phyloP scores from a whole-genome alignment of 1,284 basidiomycete species.

The Ustilago cynodontis region DNA sequence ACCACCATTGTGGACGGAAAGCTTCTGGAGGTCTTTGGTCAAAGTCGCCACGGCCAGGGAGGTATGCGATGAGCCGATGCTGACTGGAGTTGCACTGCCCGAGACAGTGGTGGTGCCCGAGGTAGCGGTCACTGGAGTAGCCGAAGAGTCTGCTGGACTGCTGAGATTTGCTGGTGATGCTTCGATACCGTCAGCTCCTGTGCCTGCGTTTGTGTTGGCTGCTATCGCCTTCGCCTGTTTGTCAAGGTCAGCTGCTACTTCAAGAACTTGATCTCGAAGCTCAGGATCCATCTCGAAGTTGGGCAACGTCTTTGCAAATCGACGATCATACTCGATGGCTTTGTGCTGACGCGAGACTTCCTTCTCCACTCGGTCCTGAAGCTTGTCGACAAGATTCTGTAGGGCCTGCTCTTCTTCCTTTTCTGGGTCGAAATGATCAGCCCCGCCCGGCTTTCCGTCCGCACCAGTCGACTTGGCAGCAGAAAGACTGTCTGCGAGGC shows the following conservation, averaged over 20 bases:
- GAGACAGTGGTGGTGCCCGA: slow-evolving; percentile 28
- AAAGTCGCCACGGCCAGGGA: slow-evolving; percentile 48
- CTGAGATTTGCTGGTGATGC: slow-evolving; percentile 3
- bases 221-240: slow-evolving; percentile 71
- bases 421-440: slow-evolving; percentile 51
- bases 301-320: slow-evolving; percentile 79
- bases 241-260: slow-evolving; percentile 71
- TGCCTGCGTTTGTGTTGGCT: background rate
- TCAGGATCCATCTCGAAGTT: slow-evolving; percentile 77
- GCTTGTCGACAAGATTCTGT: slow-evolving; percentile 75
- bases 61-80: slow-evolving; percentile 33
- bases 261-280: slow-evolving; percentile 77
- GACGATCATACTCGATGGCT: slow-evolving; percentile 85
- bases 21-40: slow-evolving; percentile 45
- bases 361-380: slow-evolving; percentile 89
- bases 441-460: slow-evolving; percentile 10
- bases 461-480: slow-evolving; percentile 16
- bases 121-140: slow-evolving; percentile 27
- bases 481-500: slow-evolving; percentile 35
- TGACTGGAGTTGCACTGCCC: slow-evolving; percentile 44
- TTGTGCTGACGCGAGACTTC: slow-evolving; percentile 81
- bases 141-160: slow-evolving; percentile 10
- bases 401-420: slow-evolving; percentile 66
- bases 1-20: slow-evolving; percentile 20
- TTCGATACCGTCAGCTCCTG: slow-evolving; percentile 3